Evolutionary conservation across 2,329 filamentous ascomycete genomes (phyloP), one percentile per base, ranked within the genome.

Genomic region (Endoconidiophora polonica): DNA sequence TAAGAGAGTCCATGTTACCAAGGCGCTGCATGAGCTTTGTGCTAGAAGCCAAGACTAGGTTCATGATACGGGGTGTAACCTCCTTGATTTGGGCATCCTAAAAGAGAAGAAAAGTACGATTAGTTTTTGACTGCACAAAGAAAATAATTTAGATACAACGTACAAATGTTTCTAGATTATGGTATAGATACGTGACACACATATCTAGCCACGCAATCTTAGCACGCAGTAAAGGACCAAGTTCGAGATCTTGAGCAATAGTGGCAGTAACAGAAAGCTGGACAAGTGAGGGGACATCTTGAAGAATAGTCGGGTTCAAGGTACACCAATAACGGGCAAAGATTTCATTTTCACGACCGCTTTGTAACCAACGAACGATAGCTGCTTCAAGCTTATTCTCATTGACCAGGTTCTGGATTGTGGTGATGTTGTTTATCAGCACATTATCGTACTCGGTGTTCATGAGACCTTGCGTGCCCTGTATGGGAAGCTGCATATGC

Each of bases 331-430:
- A 65, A 29, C 62, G 63, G 29, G 72, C 68, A 61, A 81, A 83
- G 47, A 83, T 72, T 54, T 79, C 74, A 52, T 78, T 71, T 59
- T 79, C 73, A 33, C 74, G 70, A 14, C 71, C 72, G 56, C 72
- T 73, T 62, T 83, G 79, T 50, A 83, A 72, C 79, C 79, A 83
- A 54, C 74, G 73, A 51, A 82, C 71, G 60, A 80, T 71, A 40
- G 76, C 79, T 48, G 75, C 72, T 58, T 83, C 78, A 50, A 73
- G 72, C 36, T 74, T 72, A 20, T 74, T 75, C 26, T 73, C 69
- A 36, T 72, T 68, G 64, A 91, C 77, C 41, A 78, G 65, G 45
- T 68, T 64, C 46, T 78, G 76, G 52, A 90, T 79, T 22, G 70
- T 66, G 16, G 74, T 69, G 20, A 81, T 70, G 47, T 70, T 64